A percentile compares a stretch with the other conserved stretches of the same genome.
phyloP scores from a whole-genome alignment of 805 yeast genomes.

The Ogataea pini region DNA sequence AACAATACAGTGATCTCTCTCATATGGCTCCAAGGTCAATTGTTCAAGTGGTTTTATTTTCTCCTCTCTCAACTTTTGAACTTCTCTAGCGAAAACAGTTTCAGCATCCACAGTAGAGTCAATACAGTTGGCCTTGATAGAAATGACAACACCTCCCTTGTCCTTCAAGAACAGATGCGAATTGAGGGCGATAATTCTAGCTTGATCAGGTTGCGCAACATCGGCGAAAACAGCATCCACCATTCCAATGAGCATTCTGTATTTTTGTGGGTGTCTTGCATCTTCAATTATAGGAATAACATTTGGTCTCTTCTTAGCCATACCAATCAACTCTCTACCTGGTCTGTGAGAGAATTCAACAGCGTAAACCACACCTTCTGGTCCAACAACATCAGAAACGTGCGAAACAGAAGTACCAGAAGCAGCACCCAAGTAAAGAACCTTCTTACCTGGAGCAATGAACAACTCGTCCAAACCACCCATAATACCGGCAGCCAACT shows the following conservation, averaged over 20 bases:
- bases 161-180: slow-evolving; percentile 97
- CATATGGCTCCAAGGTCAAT: slow-evolving; percentile 98
- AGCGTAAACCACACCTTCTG: slow-evolving; percentile 98
- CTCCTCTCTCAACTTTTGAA: slow-evolving; percentile 98
- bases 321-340: slow-evolving; percentile 97
- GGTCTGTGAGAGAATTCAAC: slow-evolving; percentile 99
- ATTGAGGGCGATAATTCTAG: slow-evolving; percentile 98
- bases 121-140: slow-evolving; percentile 99
- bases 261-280: slow-evolving; percentile 99
- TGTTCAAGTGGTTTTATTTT: slow-evolving; percentile 98
- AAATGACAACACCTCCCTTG: slow-evolving; percentile 97
- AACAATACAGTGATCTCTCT: slow-evolving; percentile 99
- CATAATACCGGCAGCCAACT: slow-evolving; percentile 99
- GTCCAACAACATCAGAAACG: slow-evolving; percentile 97
- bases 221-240: slow-evolving; percentile 98
- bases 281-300: slow-evolving; percentile 98
- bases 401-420: slow-evolving; percentile 99
- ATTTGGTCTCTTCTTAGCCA: slow-evolving; percentile 99
- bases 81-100: slow-evolving; percentile 99
- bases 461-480: slow-evolving; percentile 98
- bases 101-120: slow-evolving; percentile 99
- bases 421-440: slow-evolving; percentile 97
- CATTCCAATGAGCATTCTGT: slow-evolving; percentile 99
- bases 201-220: slow-evolving; percentile 99
- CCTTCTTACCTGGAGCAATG: slow-evolving; percentile 98